Base-by-base conservation (phyloP, 2,329 filamentous ascomycete species). In the Trichoderma sp. region DNA sequence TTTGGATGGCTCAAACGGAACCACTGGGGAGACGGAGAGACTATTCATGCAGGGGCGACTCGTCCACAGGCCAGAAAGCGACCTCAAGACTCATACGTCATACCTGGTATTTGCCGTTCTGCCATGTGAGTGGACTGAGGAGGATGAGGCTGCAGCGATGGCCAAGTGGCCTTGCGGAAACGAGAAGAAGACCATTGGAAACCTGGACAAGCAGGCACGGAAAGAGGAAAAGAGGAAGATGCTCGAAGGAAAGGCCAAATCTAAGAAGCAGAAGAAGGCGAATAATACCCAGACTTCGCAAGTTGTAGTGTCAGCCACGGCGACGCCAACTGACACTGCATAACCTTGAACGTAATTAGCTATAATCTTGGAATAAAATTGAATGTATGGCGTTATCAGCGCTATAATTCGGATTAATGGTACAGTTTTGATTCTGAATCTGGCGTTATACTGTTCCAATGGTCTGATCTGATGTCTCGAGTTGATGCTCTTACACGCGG, bases 81-180 rank as follows among this genome's bases (percentile, higher is more conserved):
- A 99, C 76, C 83, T 98, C 70, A 97, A 97, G 85, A 96, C 92
- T 8, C 96, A 99, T 80, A 99, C 96, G 0, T 96, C 92, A n/a
- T 99, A 99, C 78, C 86, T 99, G 5, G 92, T 96, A 5, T 99
- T 99, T 82, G 96, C 96, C 0, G 83, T 96, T 3, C 81, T 99
- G 70, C 95, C 96, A n/a, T 86, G 89, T 55, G 90, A 92, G 71
- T 99, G 96, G 96, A 90, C 84, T 0, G 90, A 88, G 43, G 92
- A 91, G 70, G 93, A 97, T 73, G 96, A 99, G 80, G 86, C 86
- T 37, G 85, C 85, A 35, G 89, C 90, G 62, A 81, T 86, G 72
- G 83, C 86, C 64, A 87, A 85, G 72, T 93, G 89, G 87, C 88
- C 89, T 0, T 87, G 88, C 64, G 85, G 84, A 31, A 81, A 83